Conservation (phyloP, 1,139 yeast species). For the Candida gigantensis region DNA sequence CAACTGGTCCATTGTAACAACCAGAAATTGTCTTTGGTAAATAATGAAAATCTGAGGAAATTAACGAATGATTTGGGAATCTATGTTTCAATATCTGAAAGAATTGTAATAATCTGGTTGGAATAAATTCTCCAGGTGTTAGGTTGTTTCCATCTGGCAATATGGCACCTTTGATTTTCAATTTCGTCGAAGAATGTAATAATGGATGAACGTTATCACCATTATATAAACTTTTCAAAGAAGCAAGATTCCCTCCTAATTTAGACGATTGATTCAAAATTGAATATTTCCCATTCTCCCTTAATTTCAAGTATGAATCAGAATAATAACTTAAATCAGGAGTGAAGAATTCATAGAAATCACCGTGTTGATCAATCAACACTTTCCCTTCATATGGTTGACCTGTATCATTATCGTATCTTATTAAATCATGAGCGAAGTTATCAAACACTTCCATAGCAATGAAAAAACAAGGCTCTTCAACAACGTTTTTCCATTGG, state of each 20-base stretch:
- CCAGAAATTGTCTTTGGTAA: slow-evolving; percentile 66
- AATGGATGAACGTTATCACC: slow-evolving; percentile 45
- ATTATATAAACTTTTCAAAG: slow-evolving; percentile 33
- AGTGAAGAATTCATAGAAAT: slow-evolving; percentile 72
- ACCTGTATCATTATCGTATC: slow-evolving; percentile 70
- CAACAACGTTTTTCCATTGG: slow-evolving; percentile 66
- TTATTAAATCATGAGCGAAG: slow-evolving; percentile 77
- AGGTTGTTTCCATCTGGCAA: slow-evolving; percentile 68
- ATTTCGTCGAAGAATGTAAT: slow-evolving; percentile 34
- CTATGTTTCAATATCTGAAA: slow-evolving; percentile 61
- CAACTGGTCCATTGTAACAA: slow-evolving; percentile 73
- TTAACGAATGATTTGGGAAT: slow-evolving; percentile 75
- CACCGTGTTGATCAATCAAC: slow-evolving; percentile 71
- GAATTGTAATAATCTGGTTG: slow-evolving; percentile 71
- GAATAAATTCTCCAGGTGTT: slow-evolving; percentile 77
- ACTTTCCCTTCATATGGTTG: slow-evolving; percentile 80
- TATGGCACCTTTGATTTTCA: slow-evolving; percentile 32
- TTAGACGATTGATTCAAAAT: slow-evolving; percentile 26
- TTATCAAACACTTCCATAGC: slow-evolving; percentile 87
- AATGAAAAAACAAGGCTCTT: slow-evolving; percentile 75
- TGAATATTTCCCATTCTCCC: slow-evolving; percentile 50
- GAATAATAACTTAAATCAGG: slow-evolving; percentile 69
- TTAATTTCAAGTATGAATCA: slow-evolving; percentile 50
- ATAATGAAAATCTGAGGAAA: slow-evolving; percentile 72
- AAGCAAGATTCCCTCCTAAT: slow-evolving; percentile 23